These are phyloP conservation scores for Strobilomyces dryophilus DNA, from an alignment of 768 basidiomycete species.

Conservation along the genomic window DNA sequence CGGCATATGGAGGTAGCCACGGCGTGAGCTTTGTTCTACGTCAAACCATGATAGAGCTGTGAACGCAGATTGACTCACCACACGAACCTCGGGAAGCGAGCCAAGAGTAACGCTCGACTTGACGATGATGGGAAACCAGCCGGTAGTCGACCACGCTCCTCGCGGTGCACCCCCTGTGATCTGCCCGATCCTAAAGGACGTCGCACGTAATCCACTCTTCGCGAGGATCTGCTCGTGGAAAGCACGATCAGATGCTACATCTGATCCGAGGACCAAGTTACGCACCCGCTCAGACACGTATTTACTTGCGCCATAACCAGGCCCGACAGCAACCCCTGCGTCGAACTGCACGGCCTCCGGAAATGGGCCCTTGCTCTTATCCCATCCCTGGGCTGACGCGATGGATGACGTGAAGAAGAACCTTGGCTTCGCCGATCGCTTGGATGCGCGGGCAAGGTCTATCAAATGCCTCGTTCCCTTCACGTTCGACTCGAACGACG, in stretches of 20 bases:
- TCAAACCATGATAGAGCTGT: not conserved
- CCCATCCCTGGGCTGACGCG: conserved; percentile 17
- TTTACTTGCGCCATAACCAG: no score
- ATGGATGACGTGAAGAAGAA: conserved; percentile 42
- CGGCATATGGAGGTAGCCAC: no score
- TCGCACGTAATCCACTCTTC: conserved; percentile 29
- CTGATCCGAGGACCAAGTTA: no score
- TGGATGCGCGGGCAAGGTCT: conserved; percentile 28
- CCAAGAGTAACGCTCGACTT: conserved; percentile 32
- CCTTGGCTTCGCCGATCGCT: conserved; percentile 15
- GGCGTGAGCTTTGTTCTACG: conserved; percentile 15
- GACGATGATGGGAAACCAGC: conserved; percentile 38
- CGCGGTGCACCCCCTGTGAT: conserved; percentile 31
- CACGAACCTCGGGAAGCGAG: conserved; percentile 27
- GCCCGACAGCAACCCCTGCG: no score
- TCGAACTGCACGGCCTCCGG: no score
- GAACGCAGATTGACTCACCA: conserved; percentile 16
- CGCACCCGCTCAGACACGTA: no score
- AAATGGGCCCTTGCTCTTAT: not conserved
- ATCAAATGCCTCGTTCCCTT: conserved; percentile 34
- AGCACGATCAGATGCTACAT: not conserved
- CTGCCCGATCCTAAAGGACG: conserved; percentile 36
- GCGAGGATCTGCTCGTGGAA: conserved; percentile 25
- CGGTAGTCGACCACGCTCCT: conserved; percentile 35
- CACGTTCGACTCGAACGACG: conserved; percentile 49